Percentiles rank a stretch among this genome's conserved stretches.
phyloP scores from a whole-genome alignment of 2,329 filamentous ascomycete species.

The Fusarium nanum region DNA sequence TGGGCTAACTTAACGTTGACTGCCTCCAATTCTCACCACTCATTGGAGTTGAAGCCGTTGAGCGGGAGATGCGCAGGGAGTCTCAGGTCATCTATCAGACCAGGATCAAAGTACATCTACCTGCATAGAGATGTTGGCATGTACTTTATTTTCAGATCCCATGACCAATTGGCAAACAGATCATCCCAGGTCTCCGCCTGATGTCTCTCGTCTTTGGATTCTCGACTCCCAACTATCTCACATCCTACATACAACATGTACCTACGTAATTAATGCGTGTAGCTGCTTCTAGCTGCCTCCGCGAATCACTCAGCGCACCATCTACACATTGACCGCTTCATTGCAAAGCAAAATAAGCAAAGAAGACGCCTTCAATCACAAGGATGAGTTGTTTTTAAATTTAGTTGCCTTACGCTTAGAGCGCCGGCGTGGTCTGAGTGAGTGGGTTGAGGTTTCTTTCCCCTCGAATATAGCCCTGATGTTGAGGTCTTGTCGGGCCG shows the following conservation, averaged over 20 bases:
- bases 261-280: conserved; percentile 42
- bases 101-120: conserved; percentile 37
- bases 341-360: conserved; percentile 18
- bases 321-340: conserved; percentile 35
- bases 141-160: conserved; percentile 17
- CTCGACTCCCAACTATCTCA: conserved; percentile 27
- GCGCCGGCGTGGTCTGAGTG: conserved; percentile 21
- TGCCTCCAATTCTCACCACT: not conserved
- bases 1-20: conserved; percentile 4
- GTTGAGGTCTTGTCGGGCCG: conserved; percentile 39
- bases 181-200: conserved; percentile 26
- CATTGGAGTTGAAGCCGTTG: conserved; percentile 32
- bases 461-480: conserved; percentile 30
- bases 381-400: not conserved
- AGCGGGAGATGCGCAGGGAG: conserved; percentile 35
- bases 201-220: not conserved
- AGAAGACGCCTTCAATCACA: not conserved
- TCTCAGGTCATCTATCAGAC: conserved; percentile 22
- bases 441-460: conserved; percentile 23
- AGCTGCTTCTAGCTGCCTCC: conserved; percentile 12
- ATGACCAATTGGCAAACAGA: conserved; percentile 37
- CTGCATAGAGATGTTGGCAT: conserved; percentile 17
- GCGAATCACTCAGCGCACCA: not conserved
- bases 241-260: conserved; percentile 4
- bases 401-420: conserved; percentile 12